phyloP scores from a whole-genome alignment of 1,284 basidiomycete species.

The Sanghuangporus sanghuang region DNA sequence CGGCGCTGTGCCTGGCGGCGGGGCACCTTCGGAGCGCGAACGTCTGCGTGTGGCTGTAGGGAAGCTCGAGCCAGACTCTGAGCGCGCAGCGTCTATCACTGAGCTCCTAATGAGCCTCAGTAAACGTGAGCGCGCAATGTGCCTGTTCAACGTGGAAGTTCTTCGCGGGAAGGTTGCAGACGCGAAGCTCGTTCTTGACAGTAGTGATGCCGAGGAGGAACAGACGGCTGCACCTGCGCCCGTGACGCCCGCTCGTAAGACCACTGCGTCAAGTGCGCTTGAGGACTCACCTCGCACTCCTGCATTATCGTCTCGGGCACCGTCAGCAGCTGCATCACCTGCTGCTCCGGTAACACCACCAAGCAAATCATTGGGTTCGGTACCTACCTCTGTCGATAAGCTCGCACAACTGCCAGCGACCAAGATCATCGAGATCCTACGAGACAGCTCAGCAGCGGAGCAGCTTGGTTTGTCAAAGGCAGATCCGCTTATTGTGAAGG shows the following conservation, averaged over 20 bases:
- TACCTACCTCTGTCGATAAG: constrained; percentile 17
- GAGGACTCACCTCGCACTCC: constrained; percentile 62
- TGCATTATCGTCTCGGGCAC: constrained; percentile 64
- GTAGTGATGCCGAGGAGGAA: constrained; percentile 53
- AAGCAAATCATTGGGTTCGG: constrained; percentile 17
- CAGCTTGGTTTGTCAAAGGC: constrained; percentile 65
- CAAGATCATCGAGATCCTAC: constrained; percentile 63
- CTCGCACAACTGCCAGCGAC: constrained; percentile 40
- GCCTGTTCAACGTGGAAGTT: constrained; percentile 82
- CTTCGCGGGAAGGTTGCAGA: constrained; percentile 75
- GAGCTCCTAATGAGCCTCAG: constrained; percentile 80
- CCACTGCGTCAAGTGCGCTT: constrained; percentile 33
- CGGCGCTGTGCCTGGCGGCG: constrained; percentile 11
- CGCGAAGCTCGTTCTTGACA: constrained; percentile 76
- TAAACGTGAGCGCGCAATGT: constrained; percentile 85
- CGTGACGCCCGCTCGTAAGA: constrained; percentile 48
- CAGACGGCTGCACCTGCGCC: constrained; percentile 29
- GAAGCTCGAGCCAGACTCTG: constrained; percentile 47
- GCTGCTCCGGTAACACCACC: constrained; percentile 41
- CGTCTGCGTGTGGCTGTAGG: constrained; percentile 65
- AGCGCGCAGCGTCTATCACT: constrained; percentile 56
- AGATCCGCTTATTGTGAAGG: constrained; percentile 61
- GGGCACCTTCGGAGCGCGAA: constrained; percentile 48
- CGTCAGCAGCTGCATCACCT: constrained; percentile 66
- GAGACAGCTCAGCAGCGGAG: constrained; percentile 39